phyloP scores from a whole-genome alignment of 306 rosid genomes.

The Adenanthera pavonina region DNA sequence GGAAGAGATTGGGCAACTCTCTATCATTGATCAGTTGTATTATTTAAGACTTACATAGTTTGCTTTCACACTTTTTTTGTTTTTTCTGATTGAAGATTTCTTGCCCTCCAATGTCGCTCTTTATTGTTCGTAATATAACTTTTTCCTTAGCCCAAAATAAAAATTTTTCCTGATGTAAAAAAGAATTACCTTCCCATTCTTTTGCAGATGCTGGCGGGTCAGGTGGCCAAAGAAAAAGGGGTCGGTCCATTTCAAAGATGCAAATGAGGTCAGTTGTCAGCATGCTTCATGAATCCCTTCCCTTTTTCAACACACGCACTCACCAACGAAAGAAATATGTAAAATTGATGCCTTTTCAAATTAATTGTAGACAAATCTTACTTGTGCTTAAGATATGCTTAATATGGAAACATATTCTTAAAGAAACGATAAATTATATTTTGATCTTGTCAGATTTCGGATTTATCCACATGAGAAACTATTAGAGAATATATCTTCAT shows the following conservation, averaged over 20 bases:
- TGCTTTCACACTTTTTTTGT: too few relatives aligned
- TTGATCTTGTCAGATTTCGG: neutral
- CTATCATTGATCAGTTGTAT: too few relatives aligned
- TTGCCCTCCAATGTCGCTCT: neutral
- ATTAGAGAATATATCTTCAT: too few relatives aligned
- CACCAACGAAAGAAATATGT: neutral
- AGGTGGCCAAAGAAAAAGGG: constrained; percentile 82
- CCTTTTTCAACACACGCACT: neutral
- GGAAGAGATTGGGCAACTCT: too few relatives aligned
- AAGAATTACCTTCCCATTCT: constrained; percentile 25
- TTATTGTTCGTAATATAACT: neutral
- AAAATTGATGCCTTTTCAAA: constrained; percentile 14
- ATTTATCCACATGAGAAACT: neutral
- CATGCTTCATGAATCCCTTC: constrained; percentile 28
- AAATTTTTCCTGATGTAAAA: neutral
- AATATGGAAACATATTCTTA: neutral
- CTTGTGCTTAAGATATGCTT: neutral
- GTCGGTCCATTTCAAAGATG: constrained; percentile 75
- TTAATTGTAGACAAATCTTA: constrained; percentile 10
- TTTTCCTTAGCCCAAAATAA: neutral
- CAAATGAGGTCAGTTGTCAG: constrained; percentile 74
- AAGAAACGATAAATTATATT: neutral
- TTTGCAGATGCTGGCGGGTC: constrained; percentile 92
- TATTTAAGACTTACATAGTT: too few relatives aligned
- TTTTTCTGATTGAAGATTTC: too few relatives aligned